Percentiles rank a stretch among this genome's conserved stretches.
Evolutionary conservation across 805 yeast species (phyloP).

Genomic region (Hanseniaspora singularis): DNA sequence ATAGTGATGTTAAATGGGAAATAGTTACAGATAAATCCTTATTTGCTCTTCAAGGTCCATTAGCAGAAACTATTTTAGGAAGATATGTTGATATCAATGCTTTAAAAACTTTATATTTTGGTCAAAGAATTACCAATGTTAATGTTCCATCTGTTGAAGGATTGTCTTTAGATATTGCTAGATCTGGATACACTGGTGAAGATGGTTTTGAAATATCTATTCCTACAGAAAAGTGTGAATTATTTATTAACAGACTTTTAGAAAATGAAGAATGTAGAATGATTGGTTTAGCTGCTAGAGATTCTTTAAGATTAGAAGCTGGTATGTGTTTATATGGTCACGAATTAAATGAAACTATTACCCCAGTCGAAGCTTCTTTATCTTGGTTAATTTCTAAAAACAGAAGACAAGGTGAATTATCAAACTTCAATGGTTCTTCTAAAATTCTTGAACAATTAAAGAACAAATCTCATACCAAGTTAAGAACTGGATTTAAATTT

Average conservation of each 20-base stretch:
- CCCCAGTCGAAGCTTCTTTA: slow-evolving; percentile 82
- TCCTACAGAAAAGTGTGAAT: slow-evolving; percentile 45
- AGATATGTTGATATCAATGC: slow-evolving; percentile 45
- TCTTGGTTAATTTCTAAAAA: slow-evolving; percentile 82
- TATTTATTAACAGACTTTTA: slow-evolving; percentile 50
- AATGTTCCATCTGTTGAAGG: slow-evolving; percentile 27
- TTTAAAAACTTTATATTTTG: slow-evolving; percentile 52
- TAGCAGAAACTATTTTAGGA: slow-evolving; percentile 55
- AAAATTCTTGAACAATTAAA: slow-evolving; percentile 58
- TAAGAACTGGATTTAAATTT: slow-evolving; percentile 60
- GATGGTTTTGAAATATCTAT: slow-evolving; percentile 93
- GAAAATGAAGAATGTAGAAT: slow-evolving; percentile 55
- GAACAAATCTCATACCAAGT: slow-evolving; percentile 45
- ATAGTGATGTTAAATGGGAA: slow-evolving; percentile 29
- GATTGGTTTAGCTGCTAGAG: slow-evolving; percentile 96
- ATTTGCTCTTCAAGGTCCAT: slow-evolving; percentile 88
- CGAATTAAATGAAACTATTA: slow-evolving; percentile 64
- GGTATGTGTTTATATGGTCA: slow-evolving; percentile 97
- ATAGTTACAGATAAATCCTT: slow-evolving; percentile 56
- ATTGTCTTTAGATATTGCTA: slow-evolving; percentile 48
- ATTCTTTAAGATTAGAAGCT: slow-evolving; percentile 87
- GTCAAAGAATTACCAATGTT: slow-evolving; percentile 38
- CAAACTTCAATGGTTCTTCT: slow-evolving; percentile 60
- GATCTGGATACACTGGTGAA: slow-evolving; percentile 97
- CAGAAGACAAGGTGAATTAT: slow-evolving; percentile 40